Evolutionary conservation across 306 rosid genomes (phyloP), one percentile per base, ranked within the genome.

Genomic region (Mucuna pruriens): DNA sequence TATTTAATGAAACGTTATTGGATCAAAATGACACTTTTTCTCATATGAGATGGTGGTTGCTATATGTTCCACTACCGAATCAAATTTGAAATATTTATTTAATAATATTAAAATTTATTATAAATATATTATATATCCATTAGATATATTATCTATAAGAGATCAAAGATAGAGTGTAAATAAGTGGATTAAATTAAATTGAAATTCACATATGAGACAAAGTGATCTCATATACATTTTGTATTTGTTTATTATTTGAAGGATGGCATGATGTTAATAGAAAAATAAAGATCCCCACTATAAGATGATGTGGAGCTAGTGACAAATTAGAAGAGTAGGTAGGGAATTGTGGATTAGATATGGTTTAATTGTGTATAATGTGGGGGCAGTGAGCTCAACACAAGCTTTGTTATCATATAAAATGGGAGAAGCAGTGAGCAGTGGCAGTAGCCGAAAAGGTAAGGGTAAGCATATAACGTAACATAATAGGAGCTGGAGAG

Each of bases 401-500:
- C 34, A 33, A 75, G 9, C 64, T 40, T 70, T 70, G 68, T 69
- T 22, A 68, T 80, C 46, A 68, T 71, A 69, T 40, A 12, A 52
- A 78, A 77, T 70, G 68, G 44, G 22, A 69, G 49, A 60, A 68
- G 38, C 82, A 82, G 34, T 69, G 52, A 19, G 17, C 19, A 55
- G 33, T 75, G 73, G 17, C 77, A 82, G 54, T 20, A 11, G 71
- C 73, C 40, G 39, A 76, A 82, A 76, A 60, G 82, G 82, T 46
- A 69, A 76, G 9, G 82, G 82, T 46, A 69, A 76, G 9, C 48
- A 70, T 38, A 67, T 66, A 66, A 65, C 51, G n/a, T 78, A 68
- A 52, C 77, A 76, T 68, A 82, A 76, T 77, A 77, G 51, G 44
- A 76, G 71, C 76, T 78, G 80, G 72, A 70, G 83, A 84, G n/a